Evolutionary conservation across 2,329 filamentous ascomycete species (phyloP), one percentile per base, ranked within the genome.

Genomic region (Cryphonectria naterciae): DNA sequence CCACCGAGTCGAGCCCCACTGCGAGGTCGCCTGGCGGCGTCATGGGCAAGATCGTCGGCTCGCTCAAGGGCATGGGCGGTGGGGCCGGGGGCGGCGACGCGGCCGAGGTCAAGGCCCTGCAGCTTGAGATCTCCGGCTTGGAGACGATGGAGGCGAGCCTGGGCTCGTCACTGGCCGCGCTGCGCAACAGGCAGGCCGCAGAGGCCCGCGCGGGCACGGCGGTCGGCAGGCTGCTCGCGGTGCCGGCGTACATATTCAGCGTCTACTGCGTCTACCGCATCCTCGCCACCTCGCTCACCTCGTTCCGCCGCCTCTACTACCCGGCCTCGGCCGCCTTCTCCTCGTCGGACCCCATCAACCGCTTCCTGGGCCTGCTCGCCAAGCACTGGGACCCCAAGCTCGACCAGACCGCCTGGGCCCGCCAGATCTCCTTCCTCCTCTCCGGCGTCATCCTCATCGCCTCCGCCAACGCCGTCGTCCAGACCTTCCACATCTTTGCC

Each of bases 211-310:
- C 92, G 0, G 87, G 89, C 43, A 95, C 93, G 0, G 79, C 86
- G 0, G 72, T 90, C 19, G 94, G 94, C 7, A 88, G 88, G 62
- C 73, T 93, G 1, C 79, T 93, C 52, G 84, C 91, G 37, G 78
- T 88, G 19, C 90, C 82, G 1, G 87, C 90, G 60, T 92, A 92
- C 74, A 80, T 85, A 32, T 97, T 97, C 79, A 91, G 92, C 68
- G 74, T 92, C 65, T 97, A 97, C 85, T 97, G 94, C 83, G 82
- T 95, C 46, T 97, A 96, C 81, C 92, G 94, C 68, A 92, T 97
- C 74, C 79, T 88, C 25, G 92, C 93, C 1, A 96, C 93, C 0
- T 85, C 86, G 0, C 77, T 95, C 6, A 91, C 92, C 1, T 91
- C 89, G 1, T 74, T 93, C 5, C 90, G 90, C 5, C 90, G 93